Percentiles rank a stretch among this genome's conserved stretches.
phyloP scores from a whole-genome alignment of 139 green algal genomes.

The Coelastrella sp. region DNA sequence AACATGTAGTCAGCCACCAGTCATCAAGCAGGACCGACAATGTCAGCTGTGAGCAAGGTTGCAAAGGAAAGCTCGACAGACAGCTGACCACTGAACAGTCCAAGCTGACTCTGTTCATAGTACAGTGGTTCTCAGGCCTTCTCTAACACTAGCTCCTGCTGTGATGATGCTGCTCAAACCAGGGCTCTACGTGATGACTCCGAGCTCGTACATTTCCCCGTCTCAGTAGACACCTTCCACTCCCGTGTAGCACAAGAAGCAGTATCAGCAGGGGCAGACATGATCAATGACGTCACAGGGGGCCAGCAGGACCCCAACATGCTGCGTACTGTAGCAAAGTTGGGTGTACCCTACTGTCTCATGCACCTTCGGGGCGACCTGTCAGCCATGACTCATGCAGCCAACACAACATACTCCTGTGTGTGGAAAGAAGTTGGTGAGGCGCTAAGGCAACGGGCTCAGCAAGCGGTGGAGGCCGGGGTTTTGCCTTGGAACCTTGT shows the following conservation, averaged over 20 bases:
- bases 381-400: constrained; percentile 77
- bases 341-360: constrained; percentile 92
- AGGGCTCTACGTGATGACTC: constrained; percentile 62
- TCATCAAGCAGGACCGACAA: no score
- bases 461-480: constrained; percentile 76
- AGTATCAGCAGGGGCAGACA: constrained; percentile 85
- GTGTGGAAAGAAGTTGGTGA: constrained; percentile 66
- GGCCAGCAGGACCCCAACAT: constrained; percentile 79
- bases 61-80: no score
- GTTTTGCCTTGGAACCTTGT: constrained; percentile 92
- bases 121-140: not conserved
- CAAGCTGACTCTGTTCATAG: not conserved
- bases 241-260: constrained; percentile 79
- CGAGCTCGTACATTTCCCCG: constrained; percentile 56
- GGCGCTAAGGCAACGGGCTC: constrained; percentile 70
- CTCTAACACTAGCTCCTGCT: not conserved
- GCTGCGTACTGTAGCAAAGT: constrained; percentile 68
- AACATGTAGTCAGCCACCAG: no score
- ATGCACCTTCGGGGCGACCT: constrained; percentile 97
- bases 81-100: no score
- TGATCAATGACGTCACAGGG: constrained; percentile 97
- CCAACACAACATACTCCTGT: constrained; percentile 76
- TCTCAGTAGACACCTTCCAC: constrained; percentile 97
- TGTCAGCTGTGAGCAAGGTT: no score
- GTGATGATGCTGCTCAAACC: not conserved